These are phyloP conservation scores for Plasmodium reichenowi DNA, from an alignment of 169 alveolate species.

Conservation along the genomic window DNA sequence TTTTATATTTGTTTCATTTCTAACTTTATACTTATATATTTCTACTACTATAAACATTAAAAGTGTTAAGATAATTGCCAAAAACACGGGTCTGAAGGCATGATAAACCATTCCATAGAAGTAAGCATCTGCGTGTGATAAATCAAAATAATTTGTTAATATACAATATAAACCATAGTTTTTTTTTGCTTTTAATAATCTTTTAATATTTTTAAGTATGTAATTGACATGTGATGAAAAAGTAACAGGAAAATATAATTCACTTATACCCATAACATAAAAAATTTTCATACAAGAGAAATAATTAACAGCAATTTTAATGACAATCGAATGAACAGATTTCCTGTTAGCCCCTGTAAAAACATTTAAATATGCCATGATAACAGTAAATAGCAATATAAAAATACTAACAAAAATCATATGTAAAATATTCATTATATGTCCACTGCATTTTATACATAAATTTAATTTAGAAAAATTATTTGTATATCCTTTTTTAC, in stretches of 20 bases:
- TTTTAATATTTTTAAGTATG: conserved; percentile 35
- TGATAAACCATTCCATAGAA: conserved; percentile 86
- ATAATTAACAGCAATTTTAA: conserved; percentile 81
- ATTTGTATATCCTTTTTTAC: conserved; percentile 81
- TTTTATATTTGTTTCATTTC: conserved; percentile 76
- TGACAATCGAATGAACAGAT: conserved; percentile 83
- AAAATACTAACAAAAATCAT: conserved; percentile 61
- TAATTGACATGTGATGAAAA: conserved; percentile 58
- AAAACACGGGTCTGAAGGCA: conserved; percentile 82
- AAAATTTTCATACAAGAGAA: conserved; percentile 80
- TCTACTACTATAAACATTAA: conserved; percentile 80
- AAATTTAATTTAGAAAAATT: conserved; percentile 75
- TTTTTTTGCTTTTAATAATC: conserved; percentile 37
- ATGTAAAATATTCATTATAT: conserved; percentile 69
- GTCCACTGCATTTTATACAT: conserved; percentile 79
- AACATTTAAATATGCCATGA: conserved; percentile 84
- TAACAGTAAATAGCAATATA: conserved; percentile 76
- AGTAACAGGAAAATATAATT: conserved; percentile 76
- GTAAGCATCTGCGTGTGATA: conserved; percentile 85
- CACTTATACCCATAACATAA: conserved; percentile 73
- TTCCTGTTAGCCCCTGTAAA: conserved; percentile 82
- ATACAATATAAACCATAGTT: conserved; percentile 82
- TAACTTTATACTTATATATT: conserved; percentile 39
- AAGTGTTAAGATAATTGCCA: conserved; percentile 82
- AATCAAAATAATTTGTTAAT: conserved; percentile 77